These are phyloP conservation scores for Salix koriyanagi DNA, from an alignment of 345 rosid species.

Conservation along the genomic window DNA sequence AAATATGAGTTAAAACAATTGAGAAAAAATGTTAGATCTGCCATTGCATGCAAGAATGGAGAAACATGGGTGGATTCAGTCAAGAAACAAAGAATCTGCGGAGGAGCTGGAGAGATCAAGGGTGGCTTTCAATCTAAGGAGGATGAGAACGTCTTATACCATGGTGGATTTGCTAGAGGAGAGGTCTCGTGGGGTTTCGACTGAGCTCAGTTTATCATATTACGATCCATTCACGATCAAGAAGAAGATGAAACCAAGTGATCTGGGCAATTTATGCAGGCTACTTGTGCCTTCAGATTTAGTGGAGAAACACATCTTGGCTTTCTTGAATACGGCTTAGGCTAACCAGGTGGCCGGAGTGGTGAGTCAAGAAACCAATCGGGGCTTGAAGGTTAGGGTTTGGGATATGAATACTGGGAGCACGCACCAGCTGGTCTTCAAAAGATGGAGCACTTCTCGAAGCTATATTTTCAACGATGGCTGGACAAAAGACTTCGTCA, in stretches of 20 bases:
- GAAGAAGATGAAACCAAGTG: constrained; percentile 9
- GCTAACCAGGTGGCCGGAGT: background rate
- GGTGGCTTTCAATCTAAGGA: background rate
- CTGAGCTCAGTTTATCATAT: background rate
- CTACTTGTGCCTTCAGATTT: background rate
- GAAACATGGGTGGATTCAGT: background rate
- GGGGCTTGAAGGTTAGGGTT: background rate
- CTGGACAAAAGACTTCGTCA: background rate
- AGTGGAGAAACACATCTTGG: background rate
- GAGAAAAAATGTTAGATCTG: background rate
- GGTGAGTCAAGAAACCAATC: background rate
- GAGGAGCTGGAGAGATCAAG: background rate
- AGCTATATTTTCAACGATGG: constrained; percentile 3
- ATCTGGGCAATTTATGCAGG: background rate
- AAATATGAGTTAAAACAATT: background rate
- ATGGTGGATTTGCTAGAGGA: background rate
- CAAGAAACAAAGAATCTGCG: background rate
- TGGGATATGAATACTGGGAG: background rate
- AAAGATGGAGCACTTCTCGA: background rate
- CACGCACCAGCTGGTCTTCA: background rate
- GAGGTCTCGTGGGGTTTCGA: background rate
- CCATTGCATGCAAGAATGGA: background rate
- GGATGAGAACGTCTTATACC: background rate
- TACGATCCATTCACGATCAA: background rate
- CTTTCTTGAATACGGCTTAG: background rate